Base-by-base conservation (phyloP, 2,329 filamentous ascomycete genomes). In the Fusarium neocosmosporiellum region DNA sequence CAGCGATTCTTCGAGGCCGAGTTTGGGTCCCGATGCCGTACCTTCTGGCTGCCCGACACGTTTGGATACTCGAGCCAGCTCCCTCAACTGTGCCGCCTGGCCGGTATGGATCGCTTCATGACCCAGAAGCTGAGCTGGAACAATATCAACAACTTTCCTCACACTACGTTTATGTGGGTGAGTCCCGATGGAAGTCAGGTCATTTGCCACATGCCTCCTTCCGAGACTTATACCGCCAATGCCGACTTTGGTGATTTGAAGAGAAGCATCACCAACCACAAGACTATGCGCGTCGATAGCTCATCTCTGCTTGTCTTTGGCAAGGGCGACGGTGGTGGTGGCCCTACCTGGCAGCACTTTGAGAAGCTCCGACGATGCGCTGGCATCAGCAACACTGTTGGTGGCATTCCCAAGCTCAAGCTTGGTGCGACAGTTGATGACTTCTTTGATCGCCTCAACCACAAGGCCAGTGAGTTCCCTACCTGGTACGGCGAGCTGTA, bases 121-220 rank as follows among this genome's bases (percentile, higher is more conserved):
- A 99, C 96, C 0, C 96, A 99, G 83, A 99, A 99, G 85, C 87
- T 99, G 67, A 98, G 96, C 86, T 99, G 96, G 96, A 98, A 98
- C 86, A 98, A 98, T 81, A 98, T 98, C 88, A 98, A 98, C 85
- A 97, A 93, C 79, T 99, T 98, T 84, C 96, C 96, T 0, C 96
- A 98, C 80, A 98, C 96, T 7, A 98, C 96, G 0, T 99, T 99
- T 87, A 98, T 98, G 83, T 99, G 96, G 96, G 95, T 99, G 34
- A 91, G 95, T 14, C 89, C 98, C 16, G 96, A 99, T 81, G 96
- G 96, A 66, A 97, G 94, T 78, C 96, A 98, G 80, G 96, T 99
- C 74, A 90, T 99, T 70, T 98, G 96, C 82, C 96, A 99, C 80
- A 99, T 99, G 96, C 91, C 95, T 4, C 96, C 96, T 2, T 90